Evolutionary conservation across 2,329 filamentous ascomycete species (phyloP).

Genomic region (Ceratocystis eucalypticola): DNA sequence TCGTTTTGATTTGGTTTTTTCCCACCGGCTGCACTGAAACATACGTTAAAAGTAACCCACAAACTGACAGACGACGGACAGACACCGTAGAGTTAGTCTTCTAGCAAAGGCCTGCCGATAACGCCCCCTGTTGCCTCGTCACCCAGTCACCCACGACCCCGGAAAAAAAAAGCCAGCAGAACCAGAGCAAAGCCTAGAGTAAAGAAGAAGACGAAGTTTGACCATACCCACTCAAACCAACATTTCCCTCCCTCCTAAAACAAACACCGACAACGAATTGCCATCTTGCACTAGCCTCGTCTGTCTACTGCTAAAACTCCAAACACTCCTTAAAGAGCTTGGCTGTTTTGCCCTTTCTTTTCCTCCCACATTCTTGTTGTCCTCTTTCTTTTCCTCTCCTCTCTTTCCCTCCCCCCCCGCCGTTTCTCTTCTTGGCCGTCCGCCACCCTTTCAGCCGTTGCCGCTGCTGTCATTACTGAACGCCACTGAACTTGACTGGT

Average conservation of each 20-base stretch:
- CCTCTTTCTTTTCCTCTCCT: background rate
- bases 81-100: background rate
- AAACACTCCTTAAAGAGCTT: background rate
- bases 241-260: background rate
- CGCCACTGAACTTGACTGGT: background rate
- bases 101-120: conserved; percentile 4
- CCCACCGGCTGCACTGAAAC: background rate
- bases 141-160: conserved; percentile 1
- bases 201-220: background rate
- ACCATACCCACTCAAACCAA: background rate
- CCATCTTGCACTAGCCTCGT: background rate
- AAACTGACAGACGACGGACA: background rate
- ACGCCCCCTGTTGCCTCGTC: conserved; percentile 10
- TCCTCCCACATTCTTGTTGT: background rate
- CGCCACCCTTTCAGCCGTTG: background rate
- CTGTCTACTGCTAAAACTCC: background rate
- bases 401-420: background rate
- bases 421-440: background rate
- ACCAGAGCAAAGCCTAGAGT: background rate
- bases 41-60: background rate
- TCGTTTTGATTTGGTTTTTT: background rate
- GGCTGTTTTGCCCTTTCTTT: background rate
- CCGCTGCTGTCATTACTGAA: background rate
- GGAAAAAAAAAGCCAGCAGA: conserved; percentile 4
- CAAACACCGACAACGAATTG: background rate